phyloP scores from a whole-genome alignment of 306 rosid species.

The Spatholobus suberectus region DNA sequence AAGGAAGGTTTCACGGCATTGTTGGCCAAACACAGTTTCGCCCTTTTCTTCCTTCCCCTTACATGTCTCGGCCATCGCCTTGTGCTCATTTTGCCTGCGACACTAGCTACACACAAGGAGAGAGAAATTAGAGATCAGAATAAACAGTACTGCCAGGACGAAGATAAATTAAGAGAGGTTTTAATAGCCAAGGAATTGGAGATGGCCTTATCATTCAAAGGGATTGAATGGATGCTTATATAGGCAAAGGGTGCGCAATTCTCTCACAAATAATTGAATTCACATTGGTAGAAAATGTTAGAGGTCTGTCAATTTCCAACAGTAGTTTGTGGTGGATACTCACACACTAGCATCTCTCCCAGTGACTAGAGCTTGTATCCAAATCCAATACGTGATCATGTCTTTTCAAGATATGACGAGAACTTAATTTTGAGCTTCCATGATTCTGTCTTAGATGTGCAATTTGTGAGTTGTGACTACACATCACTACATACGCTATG shows the following conservation, averaged over 20 bases:
- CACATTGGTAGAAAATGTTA: conserved; percentile 30
- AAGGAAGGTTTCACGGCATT: conserved; percentile 29
- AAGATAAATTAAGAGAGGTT: neutral
- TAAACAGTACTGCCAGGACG: neutral
- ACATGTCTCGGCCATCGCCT: conserved; percentile 50
- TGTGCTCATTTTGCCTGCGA: conserved; percentile 56
- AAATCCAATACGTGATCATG: neutral
- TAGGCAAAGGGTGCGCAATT: conserved; percentile 36
- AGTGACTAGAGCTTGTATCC: conserved; percentile 2
- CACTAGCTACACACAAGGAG: neutral
- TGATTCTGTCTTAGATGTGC: neutral
- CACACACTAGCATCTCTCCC: conserved; percentile 5
- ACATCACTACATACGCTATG: neutral
- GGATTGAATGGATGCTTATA: conserved; percentile 36
- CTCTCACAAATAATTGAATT: conserved; percentile 49
- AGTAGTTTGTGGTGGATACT: conserved; percentile 38
- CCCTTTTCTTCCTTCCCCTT: conserved; percentile 60
- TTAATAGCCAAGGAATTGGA: neutral
- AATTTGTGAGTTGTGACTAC: conserved; percentile 2
- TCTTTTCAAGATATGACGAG: conserved; percentile 15
- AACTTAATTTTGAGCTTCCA: neutral
- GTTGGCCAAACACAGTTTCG: conserved; percentile 44
- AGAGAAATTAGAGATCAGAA: neutral
- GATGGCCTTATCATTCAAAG: conserved; percentile 12
- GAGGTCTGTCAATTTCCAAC: conserved; percentile 34